Percentiles rank a stretch among this genome's conserved stretches.
Evolutionary conservation across 2,329 filamentous ascomycete genomes (phyloP).

Genomic region (Beauveria rudraprayagi): DNA sequence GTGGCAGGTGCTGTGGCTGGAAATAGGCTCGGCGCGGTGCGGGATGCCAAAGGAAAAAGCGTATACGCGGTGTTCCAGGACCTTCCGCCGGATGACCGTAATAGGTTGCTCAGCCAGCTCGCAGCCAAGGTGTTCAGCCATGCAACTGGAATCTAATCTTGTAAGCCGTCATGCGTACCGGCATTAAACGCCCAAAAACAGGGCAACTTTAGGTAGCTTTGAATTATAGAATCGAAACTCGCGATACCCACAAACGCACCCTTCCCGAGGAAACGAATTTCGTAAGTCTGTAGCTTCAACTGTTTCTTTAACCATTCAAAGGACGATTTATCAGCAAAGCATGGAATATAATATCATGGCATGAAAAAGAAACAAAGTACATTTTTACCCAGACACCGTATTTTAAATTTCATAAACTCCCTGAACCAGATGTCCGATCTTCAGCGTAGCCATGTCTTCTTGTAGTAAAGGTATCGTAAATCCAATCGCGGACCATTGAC

Average conservation of each 20-base stretch:
- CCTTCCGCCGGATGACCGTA: slow-evolving; percentile 73
- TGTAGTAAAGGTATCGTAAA: slow-evolving; percentile 18
- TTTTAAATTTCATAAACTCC: slow-evolving; percentile 14
- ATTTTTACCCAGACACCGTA: slow-evolving; percentile 11
- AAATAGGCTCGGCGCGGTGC: slow-evolving; percentile 80
- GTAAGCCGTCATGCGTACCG: background rate
- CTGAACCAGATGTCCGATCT: slow-evolving; percentile 10
- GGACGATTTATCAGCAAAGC: background rate
- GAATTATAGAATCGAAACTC: background rate
- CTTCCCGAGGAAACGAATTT: background rate
- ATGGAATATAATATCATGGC: background rate
- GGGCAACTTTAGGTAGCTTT: background rate
- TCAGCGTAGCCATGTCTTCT: slow-evolving; percentile 17
- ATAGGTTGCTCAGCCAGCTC: slow-evolving; percentile 72
- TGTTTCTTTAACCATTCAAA: no score
- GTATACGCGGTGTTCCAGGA: slow-evolving; percentile 90
- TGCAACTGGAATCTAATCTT: slow-evolving; percentile 49
- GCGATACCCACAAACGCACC: background rate
- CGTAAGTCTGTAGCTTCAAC: no score
- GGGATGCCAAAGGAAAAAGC: slow-evolving; percentile 88
- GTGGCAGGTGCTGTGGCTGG: slow-evolving; percentile 87
- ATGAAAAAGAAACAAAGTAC: slow-evolving; percentile 8
- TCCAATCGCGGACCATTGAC: slow-evolving; percentile 17
- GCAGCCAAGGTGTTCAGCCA: slow-evolving; percentile 82
- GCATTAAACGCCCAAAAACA: no score